Evolutionary conservation across 495 filamentous ascomycete species (phyloP).

Genomic region (Penicillium tannophilum): DNA sequence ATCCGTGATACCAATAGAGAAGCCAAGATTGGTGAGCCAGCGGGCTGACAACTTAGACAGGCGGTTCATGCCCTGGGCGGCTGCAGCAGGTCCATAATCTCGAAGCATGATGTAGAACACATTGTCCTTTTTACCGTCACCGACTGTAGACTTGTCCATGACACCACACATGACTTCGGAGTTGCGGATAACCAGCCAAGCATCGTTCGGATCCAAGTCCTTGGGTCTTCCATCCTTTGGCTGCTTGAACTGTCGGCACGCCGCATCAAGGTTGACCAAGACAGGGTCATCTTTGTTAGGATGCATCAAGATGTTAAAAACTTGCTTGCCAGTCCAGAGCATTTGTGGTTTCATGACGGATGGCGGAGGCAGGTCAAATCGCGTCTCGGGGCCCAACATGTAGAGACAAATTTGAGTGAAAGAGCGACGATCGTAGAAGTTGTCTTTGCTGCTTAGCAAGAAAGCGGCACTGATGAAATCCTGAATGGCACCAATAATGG

Average conservation of each 20-base stretch:
- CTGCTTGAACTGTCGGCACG: conserved; percentile 77
- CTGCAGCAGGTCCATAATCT: conserved; percentile 88
- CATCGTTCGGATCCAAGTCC: conserved; percentile 83
- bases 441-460: conserved; percentile 87
- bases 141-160: conserved; percentile 96
- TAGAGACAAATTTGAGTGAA: conserved; percentile 90
- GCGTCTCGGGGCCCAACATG: conserved; percentile 82
- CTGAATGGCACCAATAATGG: conserved; percentile 96
- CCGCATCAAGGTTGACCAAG: conserved; percentile 88
- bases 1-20: conserved; percentile 94
- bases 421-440: conserved; percentile 81
- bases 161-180: conserved; percentile 97
- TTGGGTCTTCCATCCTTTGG: conserved; percentile 50
- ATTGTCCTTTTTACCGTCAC: conserved; percentile 95
- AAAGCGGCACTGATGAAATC: conserved; percentile 98
- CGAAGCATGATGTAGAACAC: conserved; percentile 95
- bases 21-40: conserved; percentile 86
- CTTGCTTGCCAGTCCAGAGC: conserved; percentile 96
- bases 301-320: conserved; percentile 93
- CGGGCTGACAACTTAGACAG: conserved; percentile 87
- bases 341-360: conserved; percentile 81
- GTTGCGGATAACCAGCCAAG: conserved; percentile 88
- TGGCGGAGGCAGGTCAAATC: conserved; percentile 84
- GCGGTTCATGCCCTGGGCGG: conserved; percentile 91
- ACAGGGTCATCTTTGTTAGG: conserved; percentile 81